Evolutionary conservation across 1,284 basidiomycete genomes (phyloP), one percentile per base, ranked within the genome.

Genomic region (Singerocomus rubriflavus): DNA sequence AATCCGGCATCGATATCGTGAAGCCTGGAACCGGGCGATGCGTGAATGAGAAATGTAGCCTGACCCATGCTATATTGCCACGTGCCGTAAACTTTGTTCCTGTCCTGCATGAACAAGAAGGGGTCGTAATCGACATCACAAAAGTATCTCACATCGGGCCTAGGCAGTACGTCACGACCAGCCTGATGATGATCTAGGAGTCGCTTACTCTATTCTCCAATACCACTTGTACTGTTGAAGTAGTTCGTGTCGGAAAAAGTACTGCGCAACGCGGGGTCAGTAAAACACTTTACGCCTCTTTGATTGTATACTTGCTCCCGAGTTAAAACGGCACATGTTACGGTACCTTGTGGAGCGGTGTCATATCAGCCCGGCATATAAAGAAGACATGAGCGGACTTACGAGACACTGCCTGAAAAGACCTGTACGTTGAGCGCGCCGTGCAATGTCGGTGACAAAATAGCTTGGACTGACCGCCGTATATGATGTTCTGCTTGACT

Each of bases 241-340:
- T 7, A 91, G 68, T 46, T 85, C 82, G 60, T 94, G 91, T 36
- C 79, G 75, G 71, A 83, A 93, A 72, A 92, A 89, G 71, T 83
- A 88, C 84, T 88, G 54, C 6, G 46, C 27, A 47, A 44, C 38
- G 36, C 45, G 39, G 46, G 26, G 29, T 57, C 36, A 60, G 48
- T 27, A n/a, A 35, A 40, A 27, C n/a, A 14, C 1, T 29, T 38
- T 36, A 34, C n/a, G 21, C 33, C 16, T 8, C 11, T 53, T 21
- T 49, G 44, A 38, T 25, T 46, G 37, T 32, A 14, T 13, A 62
- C 86, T 65, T 68, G 87, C 88, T 30, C 90, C 90, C 21, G 87
- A 88, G 64, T 92, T 88, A 71, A 88, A 94, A 40, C 91, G 80
- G 66, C 89, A 93, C 88, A 91, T 83, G 54, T 85, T 85, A 26